Evolutionary conservation across 176 grass and related monocot genomes (phyloP).

Genomic region (Triticum aestivum): IWGSC_CS_RefSeq_v2.1 NC_057794.1:520549757-520550256

Average conservation of each 20-base stretch:
- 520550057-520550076: slow-evolving; percentile 44
- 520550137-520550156: not conserved
- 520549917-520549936: slow-evolving; percentile 44
- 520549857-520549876: not conserved
- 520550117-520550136: too few relatives aligned
- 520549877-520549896: not conserved
- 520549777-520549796: not conserved
- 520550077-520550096: slow-evolving; percentile 49
- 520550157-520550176: not conserved
- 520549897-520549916: slow-evolving; percentile 54
- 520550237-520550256: not conserved
- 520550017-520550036: slow-evolving; percentile 24
- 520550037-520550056: not conserved
- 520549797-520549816: not conserved
- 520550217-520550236: not conserved
- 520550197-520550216: not conserved
- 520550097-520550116: not conserved
- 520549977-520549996: not conserved
- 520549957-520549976: not conserved
- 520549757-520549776: not conserved
- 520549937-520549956: not conserved
- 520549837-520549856: not conserved
- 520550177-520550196: not conserved
- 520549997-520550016: not conserved
- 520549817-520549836: not conserved